Percentiles rank a stretch among this genome's conserved stretches.
These are phyloP conservation scores for Draba incana DNA, from an alignment of 345 rosid species.

Conservation along the genomic window DNA sequence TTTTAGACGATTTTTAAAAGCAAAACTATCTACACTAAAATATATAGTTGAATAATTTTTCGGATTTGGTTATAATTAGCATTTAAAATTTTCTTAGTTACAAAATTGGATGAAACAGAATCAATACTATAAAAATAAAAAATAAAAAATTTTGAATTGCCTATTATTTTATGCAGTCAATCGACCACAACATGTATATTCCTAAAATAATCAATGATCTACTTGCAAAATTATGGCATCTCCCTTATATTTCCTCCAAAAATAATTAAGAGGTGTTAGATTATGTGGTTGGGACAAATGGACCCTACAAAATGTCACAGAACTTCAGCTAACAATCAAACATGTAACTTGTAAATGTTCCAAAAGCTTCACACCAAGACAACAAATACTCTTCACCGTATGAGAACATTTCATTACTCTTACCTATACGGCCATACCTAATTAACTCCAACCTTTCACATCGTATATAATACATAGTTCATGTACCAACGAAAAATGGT, in stretches of 20 bases:
- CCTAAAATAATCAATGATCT: slow-evolving; percentile 10
- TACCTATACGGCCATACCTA: slow-evolving; percentile 30
- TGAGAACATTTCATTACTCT: slow-evolving; percentile 42
- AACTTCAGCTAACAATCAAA: slow-evolving; percentile 34
- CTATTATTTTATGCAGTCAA: background rate
- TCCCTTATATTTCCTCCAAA: slow-evolving; percentile 10
- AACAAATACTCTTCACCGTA: slow-evolving; percentile 33
- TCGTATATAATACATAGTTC: slow-evolving; percentile 17
- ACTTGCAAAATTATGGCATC: slow-evolving; percentile 21
- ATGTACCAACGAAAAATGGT: slow-evolving; percentile 35
- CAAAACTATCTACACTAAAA: too few species aligned
- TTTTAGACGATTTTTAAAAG: too few species aligned
- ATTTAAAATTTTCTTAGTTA: too few species aligned
- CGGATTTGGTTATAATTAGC: too few species aligned
- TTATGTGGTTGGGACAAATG: slow-evolving; percentile 36
- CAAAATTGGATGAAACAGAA: too few species aligned
- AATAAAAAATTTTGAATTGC: background rate
- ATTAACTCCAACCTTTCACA: slow-evolving; percentile 38
- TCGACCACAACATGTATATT: slow-evolving; percentile 20
- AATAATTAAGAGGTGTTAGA: slow-evolving; percentile 24
- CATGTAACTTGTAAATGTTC: slow-evolving; percentile 45
- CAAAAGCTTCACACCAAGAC: slow-evolving; percentile 36
- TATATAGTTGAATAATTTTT: too few species aligned
- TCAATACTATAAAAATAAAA: background rate
- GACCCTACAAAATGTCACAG: slow-evolving; percentile 38